Evolutionary conservation across 2,329 filamentous ascomycete genomes (phyloP), one percentile per base, ranked within the genome.

Genomic region (Colletotrichum truncatum): DNA sequence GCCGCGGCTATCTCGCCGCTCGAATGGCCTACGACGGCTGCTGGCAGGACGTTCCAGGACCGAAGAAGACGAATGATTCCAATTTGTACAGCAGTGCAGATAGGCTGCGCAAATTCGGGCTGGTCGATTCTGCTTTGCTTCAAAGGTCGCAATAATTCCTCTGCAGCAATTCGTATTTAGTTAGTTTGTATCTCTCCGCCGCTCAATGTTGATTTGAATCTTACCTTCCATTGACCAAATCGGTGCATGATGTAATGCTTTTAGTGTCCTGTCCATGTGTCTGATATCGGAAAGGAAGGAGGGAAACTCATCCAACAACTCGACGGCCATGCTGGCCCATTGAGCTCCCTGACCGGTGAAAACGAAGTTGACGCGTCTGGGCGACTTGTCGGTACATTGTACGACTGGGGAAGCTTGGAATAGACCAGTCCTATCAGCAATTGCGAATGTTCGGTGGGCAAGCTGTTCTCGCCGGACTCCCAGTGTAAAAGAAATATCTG

Each of bases 1-100:
- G 81, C 80, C 1, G 80, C 82, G 0, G 76, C 80, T 28, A 83
- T 81, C 66, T 83, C 82, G 2, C 82, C 82, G 5, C 70, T 74
- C 0, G 78, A 81, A 59, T 84, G 82, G 1, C 81, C 81, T 4
- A 82, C 74, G 0, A 79, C 76, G 2, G 72, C 75, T 8, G 66
- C 21, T 0, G 78, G 76, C 3, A 41, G 52, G 28, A 84, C 63
- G 0, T 75, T 72, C 57, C 71, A 73, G 0, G 66, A 59, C 1
- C 36, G 30, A 2, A 84, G 73, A 0, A 80, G 67, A 16, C 81
- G 74, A 1, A 83, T 73, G 1, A 85, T 68, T 0, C 70, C 78
- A 12, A 84, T 71, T 62, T 83, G 78, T 14, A 76, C 57, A 6
- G 71, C 71, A 4, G 77, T 78, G 55, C 73, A 78, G 3, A 76